Evolutionary conservation across 2,329 filamentous ascomycete genomes (phyloP).

Genomic region (Trichoderma atroviride): DNA sequence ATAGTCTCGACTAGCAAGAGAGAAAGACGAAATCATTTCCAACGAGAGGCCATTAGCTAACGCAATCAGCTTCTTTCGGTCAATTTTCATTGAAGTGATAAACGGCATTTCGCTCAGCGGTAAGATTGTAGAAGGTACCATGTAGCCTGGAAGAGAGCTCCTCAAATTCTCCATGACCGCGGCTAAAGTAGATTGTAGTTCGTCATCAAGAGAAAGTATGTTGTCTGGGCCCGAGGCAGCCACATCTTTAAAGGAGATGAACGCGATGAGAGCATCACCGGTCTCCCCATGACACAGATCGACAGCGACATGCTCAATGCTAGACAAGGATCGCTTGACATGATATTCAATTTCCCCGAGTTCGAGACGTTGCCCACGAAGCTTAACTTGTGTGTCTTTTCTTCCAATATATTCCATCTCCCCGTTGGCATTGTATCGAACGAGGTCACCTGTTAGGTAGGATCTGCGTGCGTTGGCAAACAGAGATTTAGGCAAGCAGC

Average conservation of each 20-base stretch:
- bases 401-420: slow-evolving; percentile 19
- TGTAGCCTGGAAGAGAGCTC: slow-evolving; percentile 36
- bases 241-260: slow-evolving; percentile 4
- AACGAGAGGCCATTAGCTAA: background rate
- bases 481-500: slow-evolving; percentile 33
- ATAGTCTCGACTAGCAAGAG: slow-evolving; percentile 13
- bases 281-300: slow-evolving; percentile 1
- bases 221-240: background rate
- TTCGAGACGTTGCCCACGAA: slow-evolving; percentile 27
- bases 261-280: slow-evolving; percentile 8
- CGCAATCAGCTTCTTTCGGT: slow-evolving; percentile 18
- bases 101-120: slow-evolving; percentile 31
- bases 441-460: slow-evolving; percentile 32
- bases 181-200: background rate
- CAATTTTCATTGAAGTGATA: slow-evolving; percentile 29
- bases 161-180: slow-evolving; percentile 9
- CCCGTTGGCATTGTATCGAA: slow-evolving; percentile 9
- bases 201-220: background rate
- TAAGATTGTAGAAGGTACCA: slow-evolving; percentile 41
- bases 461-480: slow-evolving; percentile 27
- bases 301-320: slow-evolving; percentile 17
- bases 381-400: slow-evolving; percentile 27
- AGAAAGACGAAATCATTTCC: background rate
- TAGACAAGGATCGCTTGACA: background rate
- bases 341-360: slow-evolving; percentile 27